Evolutionary conservation across 208 protist species (phyloP).

Genomic region (Wallacemonas sp.): DNA sequence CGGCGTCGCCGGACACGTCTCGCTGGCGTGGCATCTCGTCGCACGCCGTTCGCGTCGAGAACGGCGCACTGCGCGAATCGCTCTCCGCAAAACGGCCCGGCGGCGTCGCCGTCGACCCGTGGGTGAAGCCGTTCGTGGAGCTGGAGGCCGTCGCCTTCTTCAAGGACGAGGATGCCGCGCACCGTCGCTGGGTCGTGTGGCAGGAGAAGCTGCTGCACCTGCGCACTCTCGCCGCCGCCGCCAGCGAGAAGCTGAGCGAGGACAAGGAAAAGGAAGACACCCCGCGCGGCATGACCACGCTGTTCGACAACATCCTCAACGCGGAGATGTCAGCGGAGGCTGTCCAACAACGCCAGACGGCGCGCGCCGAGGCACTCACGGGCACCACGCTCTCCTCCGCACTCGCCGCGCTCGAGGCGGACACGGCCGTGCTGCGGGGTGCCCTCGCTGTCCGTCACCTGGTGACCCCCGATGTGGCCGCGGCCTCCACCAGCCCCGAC

Average conservation of each 20-base stretch:
- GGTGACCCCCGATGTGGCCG: background rate
- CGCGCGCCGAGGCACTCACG: background rate
- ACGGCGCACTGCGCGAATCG: slow-evolving; percentile 31
- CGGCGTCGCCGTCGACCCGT: slow-evolving; percentile 23
- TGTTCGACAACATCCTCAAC: slow-evolving; percentile 12
- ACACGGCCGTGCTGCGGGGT: background rate
- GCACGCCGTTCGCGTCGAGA: slow-evolving; percentile 2
- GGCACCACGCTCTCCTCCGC: background rate
- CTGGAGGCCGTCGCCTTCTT: slow-evolving; percentile 53
- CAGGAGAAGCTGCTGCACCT: slow-evolving; percentile 21
- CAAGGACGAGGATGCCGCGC: slow-evolving; percentile 41
- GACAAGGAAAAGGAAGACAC: slow-evolving; percentile 7
- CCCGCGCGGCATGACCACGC: background rate
- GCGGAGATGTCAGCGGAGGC: background rate
- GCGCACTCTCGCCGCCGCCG: slow-evolving; percentile 5
- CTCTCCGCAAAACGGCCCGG: background rate
- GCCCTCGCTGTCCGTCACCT: slow-evolving; percentile 1
- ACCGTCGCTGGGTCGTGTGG: slow-evolving; percentile 35
- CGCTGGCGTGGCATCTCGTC: background rate
- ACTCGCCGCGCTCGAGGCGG: background rate
- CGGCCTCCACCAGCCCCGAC: slow-evolving; percentile 1
- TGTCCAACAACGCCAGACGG: background rate
- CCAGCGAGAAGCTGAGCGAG: slow-evolving; percentile 7
- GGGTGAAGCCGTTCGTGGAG: slow-evolving; percentile 36
- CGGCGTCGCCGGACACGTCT: too few species aligned